phyloP scores from a whole-genome alignment of 2,329 filamentous ascomycete genomes.

The Emergomyces orientalis region DNA sequence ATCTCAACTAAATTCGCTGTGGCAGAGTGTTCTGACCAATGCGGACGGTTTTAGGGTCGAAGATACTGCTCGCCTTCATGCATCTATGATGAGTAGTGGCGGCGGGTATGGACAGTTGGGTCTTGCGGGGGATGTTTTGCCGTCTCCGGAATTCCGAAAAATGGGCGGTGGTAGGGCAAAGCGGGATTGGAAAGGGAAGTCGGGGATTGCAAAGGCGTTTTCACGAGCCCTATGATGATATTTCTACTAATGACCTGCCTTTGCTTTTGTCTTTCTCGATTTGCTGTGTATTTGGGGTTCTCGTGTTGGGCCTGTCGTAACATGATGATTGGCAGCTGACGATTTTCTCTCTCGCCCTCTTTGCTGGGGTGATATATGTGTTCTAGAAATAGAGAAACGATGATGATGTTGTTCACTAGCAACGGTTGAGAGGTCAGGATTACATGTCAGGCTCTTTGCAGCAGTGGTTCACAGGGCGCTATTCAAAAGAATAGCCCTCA shows the following conservation, averaged over 20 bases:
- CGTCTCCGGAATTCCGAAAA: slow-evolving; percentile 16
- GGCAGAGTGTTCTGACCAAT: slow-evolving; percentile 63
- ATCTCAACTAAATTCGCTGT: slow-evolving; percentile 58
- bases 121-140: not conserved
- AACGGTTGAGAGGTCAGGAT: not conserved
- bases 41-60: slow-evolving; percentile 56
- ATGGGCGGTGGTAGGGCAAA: not conserved
- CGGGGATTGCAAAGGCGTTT: slow-evolving; percentile 11
- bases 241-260: not conserved
- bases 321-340: not conserved
- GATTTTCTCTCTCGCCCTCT: not conserved
- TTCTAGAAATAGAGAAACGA: not conserved
- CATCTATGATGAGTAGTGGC: slow-evolving; percentile 26
- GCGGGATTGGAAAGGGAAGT: slow-evolving; percentile 20
- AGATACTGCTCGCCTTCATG: slow-evolving; percentile 29
- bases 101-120: slow-evolving; percentile 20
- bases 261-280: not conserved
- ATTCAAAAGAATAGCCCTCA: not conserved
- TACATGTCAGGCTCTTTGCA: not conserved
- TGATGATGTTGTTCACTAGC: not conserved
- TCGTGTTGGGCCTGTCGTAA: not conserved
- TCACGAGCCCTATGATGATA: slow-evolving; percentile 8
- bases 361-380: not conserved
- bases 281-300: not conserved
- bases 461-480: not conserved